Evolutionary conservation across 1,139 yeast species (phyloP).

Genomic region (Geotrichum citri-aurantii): DNA sequence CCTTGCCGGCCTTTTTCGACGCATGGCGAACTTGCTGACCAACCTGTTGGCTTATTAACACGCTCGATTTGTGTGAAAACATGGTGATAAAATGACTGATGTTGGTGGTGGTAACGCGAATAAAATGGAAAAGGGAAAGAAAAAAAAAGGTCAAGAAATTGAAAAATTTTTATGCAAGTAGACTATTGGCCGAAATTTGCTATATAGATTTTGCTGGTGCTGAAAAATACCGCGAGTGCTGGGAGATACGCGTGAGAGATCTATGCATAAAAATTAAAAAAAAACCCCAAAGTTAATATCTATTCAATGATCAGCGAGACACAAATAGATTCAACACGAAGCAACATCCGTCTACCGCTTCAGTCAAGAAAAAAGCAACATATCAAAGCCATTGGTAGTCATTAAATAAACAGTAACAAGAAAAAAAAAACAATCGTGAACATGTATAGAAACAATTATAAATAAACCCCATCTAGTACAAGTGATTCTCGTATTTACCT

Average conservation of each 20-base stretch:
- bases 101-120: neutral
- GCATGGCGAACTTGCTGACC: slow-evolving; percentile 18
- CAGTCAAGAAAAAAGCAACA: neutral
- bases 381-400: neutral
- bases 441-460: neutral
- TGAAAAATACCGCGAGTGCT: neutral
- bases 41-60: slow-evolving; percentile 5
- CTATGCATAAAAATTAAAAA: neutral
- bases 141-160: neutral
- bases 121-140: neutral
- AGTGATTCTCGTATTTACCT: slow-evolving; percentile 14
- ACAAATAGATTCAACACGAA: neutral
- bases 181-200: slow-evolving; percentile 2
- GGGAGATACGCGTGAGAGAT: neutral
- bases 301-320: neutral
- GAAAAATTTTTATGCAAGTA: neutral
- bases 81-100: neutral
- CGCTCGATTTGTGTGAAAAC: slow-evolving; percentile 6
- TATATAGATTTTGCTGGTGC: neutral
- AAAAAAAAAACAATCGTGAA: neutral
- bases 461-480: slow-evolving; percentile 7
- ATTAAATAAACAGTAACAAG: neutral
- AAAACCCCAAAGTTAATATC: no score
- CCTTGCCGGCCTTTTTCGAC: slow-evolving; percentile 14
- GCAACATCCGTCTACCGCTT: neutral